Percentiles rank a stretch among this genome's conserved stretches.
phyloP scores from a whole-genome alignment of 768 basidiomycete genomes.

The Mycena epipterygia region DNA sequence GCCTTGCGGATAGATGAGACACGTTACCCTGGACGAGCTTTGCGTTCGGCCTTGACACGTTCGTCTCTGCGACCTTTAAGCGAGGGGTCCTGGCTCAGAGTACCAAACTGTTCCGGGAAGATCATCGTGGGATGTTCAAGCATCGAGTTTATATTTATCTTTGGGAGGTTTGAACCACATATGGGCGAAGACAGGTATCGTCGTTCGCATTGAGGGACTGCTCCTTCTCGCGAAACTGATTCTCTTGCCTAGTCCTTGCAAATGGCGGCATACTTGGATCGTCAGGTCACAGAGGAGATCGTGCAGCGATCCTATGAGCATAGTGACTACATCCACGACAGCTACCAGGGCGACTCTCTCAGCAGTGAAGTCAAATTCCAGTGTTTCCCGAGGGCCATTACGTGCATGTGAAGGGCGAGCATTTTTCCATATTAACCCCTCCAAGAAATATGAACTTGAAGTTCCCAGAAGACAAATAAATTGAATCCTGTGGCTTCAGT shows the following conservation, averaged over 20 bases:
- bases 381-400: constrained; percentile 41
- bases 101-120: constrained; percentile 39
- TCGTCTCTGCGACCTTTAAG: constrained; percentile 15
- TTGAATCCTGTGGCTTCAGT: too few relatives aligned
- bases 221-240: not conserved
- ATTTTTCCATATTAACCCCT: constrained; percentile 50
- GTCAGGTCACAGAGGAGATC: not conserved
- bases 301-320: not conserved
- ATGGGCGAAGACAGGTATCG: not conserved
- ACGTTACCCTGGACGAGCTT: too few relatives aligned
- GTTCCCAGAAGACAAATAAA: not conserved
- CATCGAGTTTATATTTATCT: constrained; percentile 41
- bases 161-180: constrained; percentile 8
- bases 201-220: not conserved
- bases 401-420: constrained; percentile 43
- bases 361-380: constrained; percentile 43
- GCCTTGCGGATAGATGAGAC: too few relatives aligned
- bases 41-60: constrained; percentile 28
- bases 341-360: constrained; percentile 33
- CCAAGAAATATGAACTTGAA: constrained; percentile 41
- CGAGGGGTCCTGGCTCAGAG: constrained; percentile 33
- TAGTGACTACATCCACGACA: constrained; percentile 35
- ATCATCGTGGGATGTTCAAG: not conserved
- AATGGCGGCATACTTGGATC: constrained; percentile 22
- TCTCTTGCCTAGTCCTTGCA: constrained; percentile 25